Evolutionary conservation across 2,329 filamentous ascomycete species (phyloP).

Genomic region (Penicillium sp.): DNA sequence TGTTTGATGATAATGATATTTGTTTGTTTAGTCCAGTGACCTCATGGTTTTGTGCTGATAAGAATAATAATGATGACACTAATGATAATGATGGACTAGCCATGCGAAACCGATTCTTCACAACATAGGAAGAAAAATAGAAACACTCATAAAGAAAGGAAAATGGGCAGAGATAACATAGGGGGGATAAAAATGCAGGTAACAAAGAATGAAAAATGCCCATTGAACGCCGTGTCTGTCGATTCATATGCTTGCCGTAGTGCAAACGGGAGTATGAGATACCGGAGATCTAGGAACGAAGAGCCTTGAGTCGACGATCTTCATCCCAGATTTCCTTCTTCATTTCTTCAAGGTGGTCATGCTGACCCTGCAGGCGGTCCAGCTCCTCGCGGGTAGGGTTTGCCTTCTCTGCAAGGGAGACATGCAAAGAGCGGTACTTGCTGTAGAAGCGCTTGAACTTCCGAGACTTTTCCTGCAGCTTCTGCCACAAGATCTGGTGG

Average conservation of each 20-base stretch:
- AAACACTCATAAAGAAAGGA: slow-evolving; percentile 4
- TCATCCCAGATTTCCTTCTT: slow-evolving; percentile 59
- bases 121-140: slow-evolving; percentile 3
- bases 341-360: slow-evolving; percentile 56
- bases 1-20: too few species aligned
- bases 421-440: slow-evolving; percentile 59
- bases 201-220: slow-evolving; percentile 8
- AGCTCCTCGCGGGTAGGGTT: slow-evolving; percentile 53
- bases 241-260: neutral
- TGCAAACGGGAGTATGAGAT: neutral
- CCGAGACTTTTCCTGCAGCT: slow-evolving; percentile 43
- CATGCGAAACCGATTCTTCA: neutral
- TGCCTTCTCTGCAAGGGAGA: slow-evolving; percentile 41
- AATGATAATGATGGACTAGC: neutral
- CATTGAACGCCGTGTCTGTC: slow-evolving; percentile 3
- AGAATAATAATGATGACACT: neutral
- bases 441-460: slow-evolving; percentile 61
- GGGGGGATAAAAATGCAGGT: neutral
- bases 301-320: slow-evolving; percentile 36
- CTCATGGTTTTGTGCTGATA: neutral
- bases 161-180: slow-evolving; percentile 1
- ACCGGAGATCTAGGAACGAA: slow-evolving; percentile 14
- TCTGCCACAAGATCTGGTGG: slow-evolving; percentile 38
- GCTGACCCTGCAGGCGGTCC: slow-evolving; percentile 56
- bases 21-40: neutral